Percentiles rank a stretch among this genome's conserved stretches.
Conservation (phyloP, 2,329 filamentous ascomycete species). For the Penicillium sp. region DNA sequence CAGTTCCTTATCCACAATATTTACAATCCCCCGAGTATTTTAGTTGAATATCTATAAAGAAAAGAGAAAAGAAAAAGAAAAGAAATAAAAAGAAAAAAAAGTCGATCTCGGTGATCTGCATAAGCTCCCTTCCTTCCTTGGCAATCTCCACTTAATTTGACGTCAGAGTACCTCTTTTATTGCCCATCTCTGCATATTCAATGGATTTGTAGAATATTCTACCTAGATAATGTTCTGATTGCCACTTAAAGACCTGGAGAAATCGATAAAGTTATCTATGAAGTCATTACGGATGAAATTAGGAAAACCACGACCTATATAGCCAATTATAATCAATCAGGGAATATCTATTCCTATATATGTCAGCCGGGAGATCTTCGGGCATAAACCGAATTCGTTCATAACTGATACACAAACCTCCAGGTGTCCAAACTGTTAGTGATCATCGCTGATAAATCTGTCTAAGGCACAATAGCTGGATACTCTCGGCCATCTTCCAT, state of each 20-base stretch:
- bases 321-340: not conserved
- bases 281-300: not conserved
- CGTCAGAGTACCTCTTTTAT: not conserved
- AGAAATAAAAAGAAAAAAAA: too few relatives aligned
- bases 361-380: not conserved
- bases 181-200: not conserved
- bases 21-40: too few relatives aligned
- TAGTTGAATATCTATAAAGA: not conserved
- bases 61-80: not conserved
- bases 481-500: too few relatives aligned
- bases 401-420: not conserved
- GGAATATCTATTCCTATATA: not conserved
- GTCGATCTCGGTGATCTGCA: not conserved
- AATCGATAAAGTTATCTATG: not conserved
- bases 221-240: not conserved
- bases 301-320: not conserved
- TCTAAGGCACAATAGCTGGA: not conserved
- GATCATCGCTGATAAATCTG: not conserved
- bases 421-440: not conserved
- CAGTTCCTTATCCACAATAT: fast-evolving
- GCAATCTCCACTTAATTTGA: not conserved
- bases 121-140: not conserved
- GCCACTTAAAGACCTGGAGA: not conserved
- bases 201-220: not conserved
- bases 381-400: not conserved